A percentile compares a stretch with the other conserved stretches of the same genome.
phyloP scores from a whole-genome alignment of 805 yeast genomes.

The Maudiozyma pseudohumilis region DNA sequence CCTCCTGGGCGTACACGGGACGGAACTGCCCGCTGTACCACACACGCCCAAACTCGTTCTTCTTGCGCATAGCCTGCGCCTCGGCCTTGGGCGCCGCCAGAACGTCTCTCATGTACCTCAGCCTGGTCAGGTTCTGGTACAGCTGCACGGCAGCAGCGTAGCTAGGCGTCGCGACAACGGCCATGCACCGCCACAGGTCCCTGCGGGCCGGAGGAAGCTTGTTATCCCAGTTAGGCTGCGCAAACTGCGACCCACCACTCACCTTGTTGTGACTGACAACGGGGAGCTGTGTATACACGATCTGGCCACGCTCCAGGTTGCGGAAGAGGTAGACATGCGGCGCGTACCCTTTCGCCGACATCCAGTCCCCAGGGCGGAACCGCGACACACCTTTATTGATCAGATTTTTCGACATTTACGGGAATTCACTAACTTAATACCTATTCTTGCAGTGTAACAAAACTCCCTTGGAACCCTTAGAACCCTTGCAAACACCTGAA shows the following conservation, averaged over 20 bases:
- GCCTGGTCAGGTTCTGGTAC: conserved; percentile 61
- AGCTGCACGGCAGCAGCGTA: conserved; percentile 62
- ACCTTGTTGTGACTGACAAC: no score
- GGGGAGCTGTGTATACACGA: conserved; percentile 78
- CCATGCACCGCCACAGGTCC: conserved; percentile 87
- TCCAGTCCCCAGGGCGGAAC: conserved; percentile 51
- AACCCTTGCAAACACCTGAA: no score
- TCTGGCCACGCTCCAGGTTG: conserved; percentile 84
- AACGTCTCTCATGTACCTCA: conserved; percentile 65
- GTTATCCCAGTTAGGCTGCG: conserved; percentile 84
- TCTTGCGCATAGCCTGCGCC: conserved; percentile 59
- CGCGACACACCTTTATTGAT: conserved; percentile 20
- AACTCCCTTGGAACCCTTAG: no score
- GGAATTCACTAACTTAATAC: no score
- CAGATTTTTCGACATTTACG: no score
- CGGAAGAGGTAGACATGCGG: conserved; percentile 80
- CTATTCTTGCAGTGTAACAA: no score
- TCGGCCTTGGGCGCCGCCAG: conserved; percentile 45
- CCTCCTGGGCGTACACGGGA: conserved; percentile 84
- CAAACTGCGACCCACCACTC: conserved; percentile 42
- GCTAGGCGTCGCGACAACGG: conserved; percentile 58
- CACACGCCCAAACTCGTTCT: conserved; percentile 65
- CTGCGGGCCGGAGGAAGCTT: conserved; percentile 67
- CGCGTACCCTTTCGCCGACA: conserved; percentile 50
- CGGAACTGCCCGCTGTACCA: conserved; percentile 86